Evolutionary conservation across 768 basidiomycete genomes (phyloP).

Genomic region (Pleurotus giganteus): DNA sequence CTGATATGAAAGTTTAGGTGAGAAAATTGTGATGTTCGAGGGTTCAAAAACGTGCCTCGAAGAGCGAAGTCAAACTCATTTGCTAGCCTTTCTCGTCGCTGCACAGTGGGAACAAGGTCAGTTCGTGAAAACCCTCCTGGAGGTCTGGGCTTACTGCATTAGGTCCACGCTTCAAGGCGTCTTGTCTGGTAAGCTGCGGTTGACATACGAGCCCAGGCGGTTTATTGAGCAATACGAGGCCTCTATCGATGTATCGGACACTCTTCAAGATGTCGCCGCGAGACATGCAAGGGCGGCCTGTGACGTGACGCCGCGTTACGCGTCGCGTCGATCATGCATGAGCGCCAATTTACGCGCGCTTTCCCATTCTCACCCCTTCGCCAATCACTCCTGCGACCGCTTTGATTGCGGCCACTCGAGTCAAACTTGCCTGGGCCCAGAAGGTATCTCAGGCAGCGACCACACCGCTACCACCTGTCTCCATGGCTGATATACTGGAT

Average conservation of each 20-base stretch:
- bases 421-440: too few relatives aligned
- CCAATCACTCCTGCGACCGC: too few relatives aligned
- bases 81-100: slow-evolving; percentile 9
- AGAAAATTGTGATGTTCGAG: slow-evolving; percentile 5
- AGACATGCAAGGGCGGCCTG: not conserved
- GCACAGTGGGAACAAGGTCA: not conserved
- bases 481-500: not conserved
- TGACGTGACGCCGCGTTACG: too few relatives aligned
- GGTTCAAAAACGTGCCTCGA: slow-evolving; percentile 26
- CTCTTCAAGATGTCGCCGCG: not conserved
- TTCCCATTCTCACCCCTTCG: too few relatives aligned
- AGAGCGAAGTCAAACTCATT: slow-evolving; percentile 33
- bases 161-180: slow-evolving; percentile 14
- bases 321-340: too few relatives aligned
- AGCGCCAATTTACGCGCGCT: too few relatives aligned
- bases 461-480: too few relatives aligned
- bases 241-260: slow-evolving; percentile 52
- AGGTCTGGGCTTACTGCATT: slow-evolving; percentile 19
- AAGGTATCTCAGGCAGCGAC: too few relatives aligned
- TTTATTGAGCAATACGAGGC: slow-evolving; percentile 57
- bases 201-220: slow-evolving; percentile 59
- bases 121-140: too few relatives aligned
- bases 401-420: too few relatives aligned
- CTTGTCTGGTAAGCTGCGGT: slow-evolving; percentile 16
- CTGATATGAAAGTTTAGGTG: slow-evolving; percentile 8